These are phyloP conservation scores for Fusarium penzigii DNA, from an alignment of 2,329 filamentous ascomycete species.

Conservation along the genomic window DNA sequence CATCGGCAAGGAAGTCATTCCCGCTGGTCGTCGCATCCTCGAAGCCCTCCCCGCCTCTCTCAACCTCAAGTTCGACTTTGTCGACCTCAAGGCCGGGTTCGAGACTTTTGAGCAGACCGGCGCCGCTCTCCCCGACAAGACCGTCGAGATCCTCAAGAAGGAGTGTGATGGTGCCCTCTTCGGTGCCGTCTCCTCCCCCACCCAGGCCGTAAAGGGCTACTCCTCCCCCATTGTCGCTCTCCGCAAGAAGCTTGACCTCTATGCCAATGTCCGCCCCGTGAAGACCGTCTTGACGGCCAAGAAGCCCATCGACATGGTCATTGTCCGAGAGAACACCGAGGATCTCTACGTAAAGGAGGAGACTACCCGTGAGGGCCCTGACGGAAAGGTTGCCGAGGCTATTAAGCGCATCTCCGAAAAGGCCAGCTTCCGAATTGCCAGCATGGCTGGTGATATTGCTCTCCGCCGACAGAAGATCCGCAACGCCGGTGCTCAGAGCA, in stretches of 20 bases:
- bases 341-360: slow-evolving; percentile 98
- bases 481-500: slow-evolving; percentile 54
- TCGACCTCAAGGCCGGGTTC: slow-evolving; percentile 90
- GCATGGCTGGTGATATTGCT: slow-evolving; percentile 94
- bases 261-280: slow-evolving; percentile 96
- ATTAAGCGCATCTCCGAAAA: slow-evolving; percentile 95
- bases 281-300: slow-evolving; percentile 71
- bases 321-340: slow-evolving; percentile 98
- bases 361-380: slow-evolving; percentile 72
- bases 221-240: slow-evolving; percentile 95
- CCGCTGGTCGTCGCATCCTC: slow-evolving; percentile 85
- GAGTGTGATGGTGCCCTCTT: slow-evolving; percentile 97
- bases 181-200: slow-evolving; percentile 91
- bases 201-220: slow-evolving; percentile 89
- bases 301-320: slow-evolving; percentile 89
- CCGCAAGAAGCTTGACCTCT: slow-evolving; percentile 91
- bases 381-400: slow-evolving; percentile 89
- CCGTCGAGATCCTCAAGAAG: slow-evolving; percentile 81
- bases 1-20: slow-evolving; percentile 98
- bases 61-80: slow-evolving; percentile 89
- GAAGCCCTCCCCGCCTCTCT: slow-evolving; percentile 92
- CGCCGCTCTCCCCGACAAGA: slow-evolving; percentile 83
- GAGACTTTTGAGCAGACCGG: slow-evolving; percentile 91
- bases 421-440: slow-evolving; percentile 82
- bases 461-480: slow-evolving; percentile 82